Conservation (phyloP, 306 rosid species). For the Cyclanthera cordifolia region DNA sequence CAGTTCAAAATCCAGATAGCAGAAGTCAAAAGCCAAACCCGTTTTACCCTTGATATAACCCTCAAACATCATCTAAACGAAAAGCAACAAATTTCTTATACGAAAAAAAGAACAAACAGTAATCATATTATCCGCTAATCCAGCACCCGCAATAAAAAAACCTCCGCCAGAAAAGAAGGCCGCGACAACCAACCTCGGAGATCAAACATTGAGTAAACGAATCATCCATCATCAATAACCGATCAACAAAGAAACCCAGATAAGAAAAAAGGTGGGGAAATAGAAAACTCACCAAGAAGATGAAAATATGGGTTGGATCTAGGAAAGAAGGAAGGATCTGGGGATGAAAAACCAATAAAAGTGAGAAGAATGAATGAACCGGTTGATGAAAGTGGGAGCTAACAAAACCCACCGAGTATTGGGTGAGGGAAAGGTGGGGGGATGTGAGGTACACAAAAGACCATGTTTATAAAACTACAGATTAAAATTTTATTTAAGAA, state of each 20-base stretch:
- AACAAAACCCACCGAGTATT: slow-evolving; percentile 7
- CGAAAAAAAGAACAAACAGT: neutral
- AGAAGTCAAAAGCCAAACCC: slow-evolving; percentile 10
- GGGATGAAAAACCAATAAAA: neutral
- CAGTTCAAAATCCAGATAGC: slow-evolving; percentile 3
- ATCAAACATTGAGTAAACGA: neutral
- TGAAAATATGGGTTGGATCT: neutral
- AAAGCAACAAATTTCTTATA: neutral
- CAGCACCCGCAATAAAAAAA: neutral
- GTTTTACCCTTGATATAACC: neutral
- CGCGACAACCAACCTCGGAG: neutral
- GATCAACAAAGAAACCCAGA: neutral
- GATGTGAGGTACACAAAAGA: slow-evolving; percentile 7
- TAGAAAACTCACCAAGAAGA: slow-evolving; percentile 7
- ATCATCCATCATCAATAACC: slow-evolving; percentile 4
- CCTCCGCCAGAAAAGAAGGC: neutral
- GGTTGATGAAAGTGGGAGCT: slow-evolving; percentile 18
- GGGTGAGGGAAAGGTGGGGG: slow-evolving; percentile 36
- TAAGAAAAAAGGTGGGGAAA: neutral
- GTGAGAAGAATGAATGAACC: neutral
- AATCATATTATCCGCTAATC: neutral
- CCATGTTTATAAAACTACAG: neutral
- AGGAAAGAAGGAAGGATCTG: slow-evolving; percentile 5
- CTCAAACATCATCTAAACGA: neutral
- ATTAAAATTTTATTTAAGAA: no score